Conservation (phyloP, 306 rosid genomes). For the Cicer arietinum region DNA sequence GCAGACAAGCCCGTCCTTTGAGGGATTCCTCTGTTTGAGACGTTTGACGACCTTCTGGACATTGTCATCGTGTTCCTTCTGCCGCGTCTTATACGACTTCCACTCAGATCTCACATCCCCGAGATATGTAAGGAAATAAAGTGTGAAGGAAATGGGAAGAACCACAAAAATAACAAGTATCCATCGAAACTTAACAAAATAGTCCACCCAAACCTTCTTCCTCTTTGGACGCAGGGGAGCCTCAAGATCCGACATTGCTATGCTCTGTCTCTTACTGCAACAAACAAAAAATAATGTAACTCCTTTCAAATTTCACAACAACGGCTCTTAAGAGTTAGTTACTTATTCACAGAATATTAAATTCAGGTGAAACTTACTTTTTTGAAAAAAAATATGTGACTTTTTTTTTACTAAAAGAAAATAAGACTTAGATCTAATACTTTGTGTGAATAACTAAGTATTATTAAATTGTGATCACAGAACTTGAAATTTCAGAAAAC, state of each 20-base stretch:
- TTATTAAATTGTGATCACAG: neutral
- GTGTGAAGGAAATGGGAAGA: slow-evolving; percentile 84
- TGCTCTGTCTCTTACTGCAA: slow-evolving; percentile 29
- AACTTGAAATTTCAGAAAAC: neutral
- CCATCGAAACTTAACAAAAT: slow-evolving; percentile 84
- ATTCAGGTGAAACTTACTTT: too few species aligned
- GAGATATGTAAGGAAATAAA: slow-evolving; percentile 84
- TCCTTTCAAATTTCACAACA: neutral
- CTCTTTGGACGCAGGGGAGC: slow-evolving; percentile 89
- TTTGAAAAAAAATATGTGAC: too few species aligned
- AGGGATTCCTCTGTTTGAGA: slow-evolving; percentile 84
- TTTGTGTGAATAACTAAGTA: too few species aligned
- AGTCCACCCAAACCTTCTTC: slow-evolving; percentile 89
- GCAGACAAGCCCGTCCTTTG: slow-evolving; percentile 94
- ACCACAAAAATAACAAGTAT: slow-evolving; percentile 89
- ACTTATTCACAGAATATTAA: neutral
- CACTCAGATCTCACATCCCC: slow-evolving; percentile 88
- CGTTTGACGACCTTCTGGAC: slow-evolving; percentile 83
- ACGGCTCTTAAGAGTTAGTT: neutral
- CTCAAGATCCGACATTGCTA: slow-evolving; percentile 85
- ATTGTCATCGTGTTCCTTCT: slow-evolving; percentile 88
- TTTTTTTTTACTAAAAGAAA: too few species aligned
- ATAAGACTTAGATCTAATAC: too few species aligned
- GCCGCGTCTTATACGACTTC: slow-evolving; percentile 88
- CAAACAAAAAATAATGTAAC: neutral